Evolutionary conservation across 305 asterid genomes (phyloP).

Genomic region (Rubia tinctorum): DNA sequence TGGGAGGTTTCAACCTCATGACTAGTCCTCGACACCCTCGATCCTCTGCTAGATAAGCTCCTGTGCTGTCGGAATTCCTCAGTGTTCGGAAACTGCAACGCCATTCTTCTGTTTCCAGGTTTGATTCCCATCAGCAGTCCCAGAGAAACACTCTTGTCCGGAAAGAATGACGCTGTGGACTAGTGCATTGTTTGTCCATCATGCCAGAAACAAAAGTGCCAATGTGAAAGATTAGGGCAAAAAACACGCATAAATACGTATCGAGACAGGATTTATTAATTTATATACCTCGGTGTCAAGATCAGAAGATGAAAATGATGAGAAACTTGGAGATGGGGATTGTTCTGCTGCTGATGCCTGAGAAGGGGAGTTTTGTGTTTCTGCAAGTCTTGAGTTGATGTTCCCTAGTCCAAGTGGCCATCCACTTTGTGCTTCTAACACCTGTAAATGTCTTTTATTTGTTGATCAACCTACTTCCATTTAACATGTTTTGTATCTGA

Average conservation of each 20-base stretch:
- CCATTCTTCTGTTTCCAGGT: slow-evolving; percentile 32
- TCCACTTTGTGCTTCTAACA: slow-evolving; percentile 4
- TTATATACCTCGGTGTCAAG: slow-evolving; percentile 63
- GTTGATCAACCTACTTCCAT: neutral
- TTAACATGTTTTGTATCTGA: neutral
- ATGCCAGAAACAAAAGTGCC: neutral
- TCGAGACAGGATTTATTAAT: neutral
- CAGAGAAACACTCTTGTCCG: slow-evolving; percentile 52
- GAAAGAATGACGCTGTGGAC: slow-evolving; percentile 71
- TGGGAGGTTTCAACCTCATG: slow-evolving; percentile 22
- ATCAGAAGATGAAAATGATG: slow-evolving; percentile 66
- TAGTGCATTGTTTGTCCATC: slow-evolving; percentile 13
- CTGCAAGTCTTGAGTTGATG: slow-evolving; percentile 4
- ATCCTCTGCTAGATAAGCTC: slow-evolving; percentile 14
- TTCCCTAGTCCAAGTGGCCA: slow-evolving; percentile 14
- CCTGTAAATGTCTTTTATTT: neutral
- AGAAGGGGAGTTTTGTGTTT: slow-evolving; percentile 14
- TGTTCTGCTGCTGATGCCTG: slow-evolving; percentile 24
- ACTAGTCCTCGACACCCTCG: slow-evolving; percentile 14
- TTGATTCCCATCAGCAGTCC: slow-evolving; percentile 60
- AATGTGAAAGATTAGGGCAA: neutral
- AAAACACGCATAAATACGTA: neutral
- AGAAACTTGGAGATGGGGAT: slow-evolving; percentile 40
- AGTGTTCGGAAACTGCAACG: slow-evolving; percentile 14
- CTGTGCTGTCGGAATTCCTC: slow-evolving; percentile 12